phyloP scores from a whole-genome alignment of 2,329 filamentous ascomycete species.

The Neoscytalidium dimidiatum region DNA sequence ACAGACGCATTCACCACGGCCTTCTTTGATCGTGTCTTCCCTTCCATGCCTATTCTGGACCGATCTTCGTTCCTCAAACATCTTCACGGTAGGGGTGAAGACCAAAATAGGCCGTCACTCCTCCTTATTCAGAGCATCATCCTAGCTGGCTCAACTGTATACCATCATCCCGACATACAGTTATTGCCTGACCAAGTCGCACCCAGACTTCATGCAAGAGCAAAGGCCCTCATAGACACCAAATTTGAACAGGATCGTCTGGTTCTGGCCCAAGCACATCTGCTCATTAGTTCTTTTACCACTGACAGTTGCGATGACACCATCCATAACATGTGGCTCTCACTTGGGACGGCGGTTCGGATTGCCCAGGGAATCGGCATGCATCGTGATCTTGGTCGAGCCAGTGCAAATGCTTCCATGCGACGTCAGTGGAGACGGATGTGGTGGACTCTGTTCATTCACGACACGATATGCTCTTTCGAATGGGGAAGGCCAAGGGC shows the following conservation, averaged over 20 bases:
- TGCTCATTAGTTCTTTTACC: background rate
- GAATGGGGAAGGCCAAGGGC: background rate
- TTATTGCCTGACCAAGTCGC: background rate
- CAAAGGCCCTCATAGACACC: background rate
- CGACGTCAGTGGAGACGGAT: background rate
- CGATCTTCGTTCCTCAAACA: background rate
- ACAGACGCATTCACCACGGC: background rate
- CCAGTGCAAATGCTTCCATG: background rate
- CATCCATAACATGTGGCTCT: background rate
- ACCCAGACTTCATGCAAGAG: background rate
- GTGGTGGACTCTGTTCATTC: background rate
- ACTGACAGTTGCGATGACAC: background rate
- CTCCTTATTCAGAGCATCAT: background rate
- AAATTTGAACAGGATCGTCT: background rate
- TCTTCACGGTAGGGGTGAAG: background rate
- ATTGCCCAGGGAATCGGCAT: background rate
- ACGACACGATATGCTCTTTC: background rate
- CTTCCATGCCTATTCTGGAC: background rate
- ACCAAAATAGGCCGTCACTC: background rate
- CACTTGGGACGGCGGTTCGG: background rate
- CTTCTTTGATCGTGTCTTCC: background rate
- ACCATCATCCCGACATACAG: background rate
- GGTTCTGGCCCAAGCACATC: background rate
- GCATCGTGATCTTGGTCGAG: background rate
- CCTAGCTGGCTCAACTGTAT: background rate